phyloP scores from a whole-genome alignment of 495 filamentous ascomycete genomes.

The Tetracladium marchalianum region DNA sequence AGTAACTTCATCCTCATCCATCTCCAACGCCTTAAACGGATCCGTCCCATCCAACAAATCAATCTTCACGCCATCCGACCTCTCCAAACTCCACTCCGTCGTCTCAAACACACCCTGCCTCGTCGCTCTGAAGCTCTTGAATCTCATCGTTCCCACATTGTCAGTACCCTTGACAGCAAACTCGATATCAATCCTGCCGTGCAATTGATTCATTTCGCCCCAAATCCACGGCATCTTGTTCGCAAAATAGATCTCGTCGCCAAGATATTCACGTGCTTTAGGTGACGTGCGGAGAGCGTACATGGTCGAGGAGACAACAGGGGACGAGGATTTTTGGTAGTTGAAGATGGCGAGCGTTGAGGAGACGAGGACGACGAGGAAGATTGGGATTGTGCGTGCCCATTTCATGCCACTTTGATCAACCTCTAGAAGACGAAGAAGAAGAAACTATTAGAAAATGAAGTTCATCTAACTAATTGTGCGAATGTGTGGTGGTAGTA shows the following conservation, averaged over 20 bases:
- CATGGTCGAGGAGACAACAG: slow-evolving; percentile 73
- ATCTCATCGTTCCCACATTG: slow-evolving; percentile 62
- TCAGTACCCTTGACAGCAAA: slow-evolving; percentile 84
- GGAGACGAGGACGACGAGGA: slow-evolving; percentile 46
- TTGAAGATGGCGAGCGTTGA: slow-evolving; percentile 87
- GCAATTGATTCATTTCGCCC: slow-evolving; percentile 88
- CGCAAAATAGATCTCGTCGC: slow-evolving; percentile 89
- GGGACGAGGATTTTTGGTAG: slow-evolving; percentile 84
- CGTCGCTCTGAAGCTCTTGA: slow-evolving; percentile 63
- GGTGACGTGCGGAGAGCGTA: slow-evolving; percentile 81
- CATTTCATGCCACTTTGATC: slow-evolving; percentile 22
- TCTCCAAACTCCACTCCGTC: slow-evolving; percentile 67
- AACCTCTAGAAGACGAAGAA: slow-evolving; percentile 8
- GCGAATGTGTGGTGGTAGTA: slow-evolving; percentile 2
- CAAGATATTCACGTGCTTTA: slow-evolving; percentile 62
- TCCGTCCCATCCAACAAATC: slow-evolving; percentile 58
- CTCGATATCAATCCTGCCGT: slow-evolving; percentile 77
- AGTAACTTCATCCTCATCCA: slow-evolving; percentile 27
- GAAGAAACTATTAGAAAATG: neutral
- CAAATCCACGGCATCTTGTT: slow-evolving; percentile 85
- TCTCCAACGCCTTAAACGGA: slow-evolving; percentile 41
- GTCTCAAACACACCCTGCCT: slow-evolving; percentile 68
- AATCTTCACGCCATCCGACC: slow-evolving; percentile 51
- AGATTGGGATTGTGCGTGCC: slow-evolving; percentile 41
- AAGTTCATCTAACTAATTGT: neutral